Percentiles rank a stretch among this genome's conserved stretches.
Evolutionary conservation across 2,329 filamentous ascomycete species (phyloP).

Genomic region (Raffaelea ambrosiae): DNA sequence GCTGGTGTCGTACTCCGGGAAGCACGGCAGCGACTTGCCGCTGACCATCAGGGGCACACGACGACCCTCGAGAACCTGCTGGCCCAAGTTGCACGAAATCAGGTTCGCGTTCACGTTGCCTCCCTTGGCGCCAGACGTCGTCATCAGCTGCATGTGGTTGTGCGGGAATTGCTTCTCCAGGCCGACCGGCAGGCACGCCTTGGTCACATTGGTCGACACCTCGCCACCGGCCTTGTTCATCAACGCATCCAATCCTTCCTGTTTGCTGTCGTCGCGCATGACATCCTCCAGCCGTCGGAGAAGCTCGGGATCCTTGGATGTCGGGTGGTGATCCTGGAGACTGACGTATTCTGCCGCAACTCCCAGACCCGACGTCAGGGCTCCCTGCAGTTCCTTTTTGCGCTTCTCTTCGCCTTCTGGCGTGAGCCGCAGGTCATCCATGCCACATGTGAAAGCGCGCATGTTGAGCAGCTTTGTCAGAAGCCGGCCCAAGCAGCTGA

Average conservation of each 20-base stretch:
- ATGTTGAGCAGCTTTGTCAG: slow-evolving; percentile 87
- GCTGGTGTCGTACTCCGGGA: slow-evolving; percentile 83
- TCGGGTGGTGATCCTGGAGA: slow-evolving; percentile 54
- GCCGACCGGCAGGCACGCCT: slow-evolving; percentile 68
- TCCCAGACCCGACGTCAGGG: slow-evolving; percentile 62
- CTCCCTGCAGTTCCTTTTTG: slow-evolving; percentile 57
- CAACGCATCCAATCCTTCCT: slow-evolving; percentile 79
- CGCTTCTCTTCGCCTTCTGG: slow-evolving; percentile 66
- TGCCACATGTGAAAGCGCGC: slow-evolving; percentile 93
- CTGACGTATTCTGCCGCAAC: slow-evolving; percentile 86
- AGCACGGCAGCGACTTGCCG: slow-evolving; percentile 91
- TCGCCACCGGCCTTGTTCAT: slow-evolving; percentile 63
- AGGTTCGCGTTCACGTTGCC: slow-evolving; percentile 89
- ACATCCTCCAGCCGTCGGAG: slow-evolving; percentile 78
- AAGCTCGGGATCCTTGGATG: slow-evolving; percentile 62
- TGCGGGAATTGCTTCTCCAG: slow-evolving; percentile 88
- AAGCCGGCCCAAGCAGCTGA: slow-evolving; percentile 82
- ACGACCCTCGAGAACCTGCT: slow-evolving; percentile 91
- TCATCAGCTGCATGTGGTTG: slow-evolving; percentile 99
- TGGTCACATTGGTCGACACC: slow-evolving; percentile 72
- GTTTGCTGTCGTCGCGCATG: slow-evolving; percentile 82
- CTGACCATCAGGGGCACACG: slow-evolving; percentile 96
- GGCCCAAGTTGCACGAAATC: slow-evolving; percentile 94
- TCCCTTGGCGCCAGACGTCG: slow-evolving; percentile 90
- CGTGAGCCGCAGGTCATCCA: slow-evolving; percentile 88